Evolutionary conservation across 768 basidiomycete genomes (phyloP), one percentile per base, ranked within the genome.

Genomic region (Lepiota brunneoincarnata): DNA sequence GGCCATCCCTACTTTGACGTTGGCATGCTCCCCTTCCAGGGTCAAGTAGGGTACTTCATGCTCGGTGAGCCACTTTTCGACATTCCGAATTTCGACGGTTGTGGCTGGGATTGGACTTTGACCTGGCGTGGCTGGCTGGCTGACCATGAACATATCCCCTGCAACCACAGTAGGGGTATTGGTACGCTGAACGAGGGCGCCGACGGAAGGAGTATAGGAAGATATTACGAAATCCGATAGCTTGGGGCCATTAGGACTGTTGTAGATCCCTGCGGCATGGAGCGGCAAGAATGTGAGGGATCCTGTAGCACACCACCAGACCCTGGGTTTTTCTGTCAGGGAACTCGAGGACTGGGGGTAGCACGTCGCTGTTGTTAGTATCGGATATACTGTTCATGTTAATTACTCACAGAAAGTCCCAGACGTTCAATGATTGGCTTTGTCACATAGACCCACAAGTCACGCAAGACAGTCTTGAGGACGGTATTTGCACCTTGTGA

Each of bases 131-230:
- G 45, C 14, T 3, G 55, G 55, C 40, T 45, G 41, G 24, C 49
- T 46, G 9, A 36, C 14, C 24, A 56, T 12, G 34, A 44, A 45
- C 20, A 56, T 7, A 6, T 26, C 36, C 11, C 7, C 10, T 3
- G 38, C 7, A 3, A 9, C 24, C 18, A 14, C 4, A 9, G 12
- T 24, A 15, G 20, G 18, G 28, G 17, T 10, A 26, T 31, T 40
- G n/a, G 34, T 39, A 24, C 44, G 47, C 28, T 59, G 20, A 26
- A 56, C 3, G 10, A 61, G 39, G 0, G 52, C 37, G 12, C 43
- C 20, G 11, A 63, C 35, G 18, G 55, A 54, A 11, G 64, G 46
- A 20, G 55, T 62, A 54, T 64, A 65, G 24, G 64, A 64, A 1
- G 64, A 63, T 6, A 62, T 47, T 11, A 50, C 60, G 43, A 43